Evolutionary conservation across 768 basidiomycete genomes (phyloP).

Genomic region (Lactifluus pinguis): DNA sequence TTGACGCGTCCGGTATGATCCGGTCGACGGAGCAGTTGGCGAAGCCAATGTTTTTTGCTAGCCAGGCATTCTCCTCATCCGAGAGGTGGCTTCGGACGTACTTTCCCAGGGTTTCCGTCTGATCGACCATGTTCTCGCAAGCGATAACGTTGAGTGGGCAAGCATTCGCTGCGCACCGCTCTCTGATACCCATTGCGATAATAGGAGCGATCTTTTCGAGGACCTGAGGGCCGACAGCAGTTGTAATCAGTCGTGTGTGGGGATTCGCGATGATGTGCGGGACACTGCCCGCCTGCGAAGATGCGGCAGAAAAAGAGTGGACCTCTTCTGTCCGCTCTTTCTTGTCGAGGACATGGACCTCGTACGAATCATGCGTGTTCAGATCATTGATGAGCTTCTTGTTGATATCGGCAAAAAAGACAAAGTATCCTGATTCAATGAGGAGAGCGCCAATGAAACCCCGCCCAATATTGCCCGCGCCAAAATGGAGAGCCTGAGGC

Average conservation of each 20-base stretch:
- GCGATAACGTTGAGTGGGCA: slow-evolving; percentile 30
- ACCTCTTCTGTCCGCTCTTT: slow-evolving; percentile 16
- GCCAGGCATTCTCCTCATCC: slow-evolving; percentile 25
- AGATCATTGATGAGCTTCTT: slow-evolving; percentile 26
- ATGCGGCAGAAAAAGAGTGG: slow-evolving; percentile 20
- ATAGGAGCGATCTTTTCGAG: slow-evolving; percentile 29
- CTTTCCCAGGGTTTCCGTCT: slow-evolving; percentile 27
- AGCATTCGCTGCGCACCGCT: slow-evolving; percentile 22
- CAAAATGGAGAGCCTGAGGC: slow-evolving; percentile 30
- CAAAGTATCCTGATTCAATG: slow-evolving; percentile 30
- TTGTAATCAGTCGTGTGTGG: slow-evolving; percentile 27
- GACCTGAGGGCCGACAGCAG: slow-evolving; percentile 30
- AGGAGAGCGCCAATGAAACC: slow-evolving; percentile 34
- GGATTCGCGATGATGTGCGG: slow-evolving; percentile 20
- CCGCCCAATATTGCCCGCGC: slow-evolving; percentile 33
- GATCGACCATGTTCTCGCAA: slow-evolving; percentile 34
- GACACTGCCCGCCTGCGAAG: slow-evolving; percentile 15
- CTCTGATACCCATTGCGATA: slow-evolving; percentile 28
- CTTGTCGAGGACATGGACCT: slow-evolving; percentile 28
- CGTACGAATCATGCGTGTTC: slow-evolving; percentile 26
- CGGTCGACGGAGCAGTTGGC: slow-evolving; percentile 36
- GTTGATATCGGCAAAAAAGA: slow-evolving; percentile 31
- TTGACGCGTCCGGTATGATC: slow-evolving; percentile 24
- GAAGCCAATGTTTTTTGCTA: slow-evolving; percentile 29
- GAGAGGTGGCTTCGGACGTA: slow-evolving; percentile 26